These are phyloP conservation scores for Quercus cerris DNA, from an alignment of 306 rosid genomes.

Conservation along the genomic window DNA sequence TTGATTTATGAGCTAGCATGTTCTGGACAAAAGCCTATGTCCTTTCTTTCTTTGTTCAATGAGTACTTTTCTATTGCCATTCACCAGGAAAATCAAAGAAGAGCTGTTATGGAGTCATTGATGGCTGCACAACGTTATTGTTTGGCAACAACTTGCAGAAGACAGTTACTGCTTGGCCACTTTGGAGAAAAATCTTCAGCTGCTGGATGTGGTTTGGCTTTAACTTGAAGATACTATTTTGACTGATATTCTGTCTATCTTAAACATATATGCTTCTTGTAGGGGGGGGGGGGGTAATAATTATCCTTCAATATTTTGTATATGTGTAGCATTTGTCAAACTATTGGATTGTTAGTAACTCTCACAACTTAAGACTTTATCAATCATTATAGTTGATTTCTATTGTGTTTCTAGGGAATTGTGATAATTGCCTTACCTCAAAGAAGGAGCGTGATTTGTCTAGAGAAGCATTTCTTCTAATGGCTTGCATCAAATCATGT, in stretches of 20 bases:
- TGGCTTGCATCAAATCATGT: slow-evolving; percentile 85
- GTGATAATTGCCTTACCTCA: slow-evolving; percentile 72
- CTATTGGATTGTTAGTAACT: neutral
- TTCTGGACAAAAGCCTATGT: neutral
- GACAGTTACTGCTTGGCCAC: slow-evolving; percentile 75
- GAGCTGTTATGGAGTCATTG: slow-evolving; percentile 75
- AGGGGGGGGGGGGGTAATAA: neutral
- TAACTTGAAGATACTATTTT: slow-evolving; percentile 29
- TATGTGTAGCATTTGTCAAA: neutral
- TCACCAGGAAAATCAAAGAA: slow-evolving; percentile 67
- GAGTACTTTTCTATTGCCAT: slow-evolving; percentile 19
- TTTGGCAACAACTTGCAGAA: slow-evolving; percentile 69
- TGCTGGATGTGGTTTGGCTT: slow-evolving; percentile 67
- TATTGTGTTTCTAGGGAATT: slow-evolving; percentile 54
- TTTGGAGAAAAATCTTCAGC: slow-evolving; percentile 66
- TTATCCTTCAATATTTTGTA: neutral
- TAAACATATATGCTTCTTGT: neutral
- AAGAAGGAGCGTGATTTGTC: slow-evolving; percentile 77
- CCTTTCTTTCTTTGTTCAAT: slow-evolving; percentile 6
- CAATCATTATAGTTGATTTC: slow-evolving; percentile 13
- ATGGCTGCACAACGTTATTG: slow-evolving; percentile 79
- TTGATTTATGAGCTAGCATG: slow-evolving; percentile 25
- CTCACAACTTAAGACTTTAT: neutral
- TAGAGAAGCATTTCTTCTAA: slow-evolving; percentile 79
- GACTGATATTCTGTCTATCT: neutral